These are phyloP conservation scores for Gracilaria gracilis DNA, from an alignment of 23 red algal species.

Conservation along the genomic window DNA sequence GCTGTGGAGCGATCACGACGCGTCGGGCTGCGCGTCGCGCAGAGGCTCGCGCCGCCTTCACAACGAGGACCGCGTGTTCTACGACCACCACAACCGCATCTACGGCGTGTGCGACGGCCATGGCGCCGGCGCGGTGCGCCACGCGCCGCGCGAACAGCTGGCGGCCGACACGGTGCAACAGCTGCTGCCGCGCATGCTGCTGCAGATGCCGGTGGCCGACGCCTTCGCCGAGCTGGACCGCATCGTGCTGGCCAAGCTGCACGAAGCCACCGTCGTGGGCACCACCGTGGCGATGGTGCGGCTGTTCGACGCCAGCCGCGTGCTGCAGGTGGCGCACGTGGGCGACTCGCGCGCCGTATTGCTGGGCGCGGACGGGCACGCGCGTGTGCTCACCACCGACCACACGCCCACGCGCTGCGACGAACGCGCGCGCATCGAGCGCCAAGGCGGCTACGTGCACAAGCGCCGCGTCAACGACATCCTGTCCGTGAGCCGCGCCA, in stretches of 20 bases:
- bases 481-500: slow-evolving; percentile 73
- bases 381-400: slow-evolving; percentile 29
- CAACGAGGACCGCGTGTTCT: slow-evolving; percentile 52
- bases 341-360: slow-evolving; percentile 76
- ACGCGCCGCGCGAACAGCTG: slow-evolving; percentile 1
- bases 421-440: slow-evolving; percentile 66
- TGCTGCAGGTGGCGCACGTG: slow-evolving; percentile 68
- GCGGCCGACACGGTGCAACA: slow-evolving; percentile 4
- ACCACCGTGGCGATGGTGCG: slow-evolving; percentile 51
- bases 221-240: slow-evolving; percentile 20
- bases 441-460: slow-evolving; percentile 67
- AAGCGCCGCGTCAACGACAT: slow-evolving; percentile 3
- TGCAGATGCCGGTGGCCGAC: background rate
- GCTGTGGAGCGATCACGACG: slow-evolving; percentile 1
- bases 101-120: slow-evolving; percentile 66
- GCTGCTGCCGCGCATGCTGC: no score
- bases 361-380: slow-evolving; percentile 8
- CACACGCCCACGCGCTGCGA: slow-evolving; percentile 36
- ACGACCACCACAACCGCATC: slow-evolving; percentile 22
- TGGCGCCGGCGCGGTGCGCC: background rate
- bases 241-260: background rate
- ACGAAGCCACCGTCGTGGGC: background rate
- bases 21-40: background rate
- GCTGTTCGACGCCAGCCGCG: slow-evolving; percentile 2
- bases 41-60: no score